Percentiles rank a stretch among this genome's conserved stretches.
These are phyloP conservation scores for Pouteria campechiana DNA, from an alignment of 179 eudicot genomes.

Conservation along the genomic window DNA sequence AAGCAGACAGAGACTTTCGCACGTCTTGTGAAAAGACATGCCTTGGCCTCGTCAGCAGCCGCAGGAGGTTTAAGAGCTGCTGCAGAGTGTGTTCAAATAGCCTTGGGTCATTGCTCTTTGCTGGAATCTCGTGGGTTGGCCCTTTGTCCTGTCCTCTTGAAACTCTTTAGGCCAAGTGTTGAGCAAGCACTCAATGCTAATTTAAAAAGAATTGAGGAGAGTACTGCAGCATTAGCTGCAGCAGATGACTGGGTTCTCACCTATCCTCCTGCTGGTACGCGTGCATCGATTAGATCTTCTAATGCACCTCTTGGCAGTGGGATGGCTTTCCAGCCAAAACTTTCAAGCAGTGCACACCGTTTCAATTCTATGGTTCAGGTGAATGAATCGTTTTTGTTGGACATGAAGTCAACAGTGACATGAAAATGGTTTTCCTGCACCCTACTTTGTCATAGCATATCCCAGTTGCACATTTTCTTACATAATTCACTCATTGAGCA, in stretches of 20 bases:
- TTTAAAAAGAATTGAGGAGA: slow-evolving; percentile 90
- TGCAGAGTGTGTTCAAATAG: slow-evolving; percentile 98
- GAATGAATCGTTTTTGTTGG: slow-evolving; percentile 4
- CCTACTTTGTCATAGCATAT: too few relatives aligned
- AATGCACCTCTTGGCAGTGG: slow-evolving; percentile 31
- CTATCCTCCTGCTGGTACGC: slow-evolving; percentile 36
- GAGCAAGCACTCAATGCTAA: slow-evolving; percentile 96
- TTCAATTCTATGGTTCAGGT: slow-evolving; percentile 95
- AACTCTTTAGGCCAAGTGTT: slow-evolving; percentile 82
- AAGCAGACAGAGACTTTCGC: slow-evolving; percentile 87
- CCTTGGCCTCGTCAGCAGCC: slow-evolving; percentile 95
- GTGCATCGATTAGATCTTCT: slow-evolving; percentile 58
- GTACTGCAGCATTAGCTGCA: slow-evolving; percentile 93
- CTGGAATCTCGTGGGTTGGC: slow-evolving; percentile 90
- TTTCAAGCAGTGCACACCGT: slow-evolving; percentile 94
- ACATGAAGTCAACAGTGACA: background rate
- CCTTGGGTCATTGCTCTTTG: slow-evolving; percentile 93
- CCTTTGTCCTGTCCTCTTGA: slow-evolving; percentile 85
- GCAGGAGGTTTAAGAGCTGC: slow-evolving; percentile 97
- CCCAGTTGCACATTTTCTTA: too few relatives aligned
- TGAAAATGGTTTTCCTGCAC: background rate
- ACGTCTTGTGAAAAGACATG: slow-evolving; percentile 83
- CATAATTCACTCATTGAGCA: too few relatives aligned
- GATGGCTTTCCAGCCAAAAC: slow-evolving; percentile 60
- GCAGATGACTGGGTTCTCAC: slow-evolving; percentile 96